Base-by-base conservation (phyloP, 768 basidiomycete species). In the Lentinula raphanica region DNA sequence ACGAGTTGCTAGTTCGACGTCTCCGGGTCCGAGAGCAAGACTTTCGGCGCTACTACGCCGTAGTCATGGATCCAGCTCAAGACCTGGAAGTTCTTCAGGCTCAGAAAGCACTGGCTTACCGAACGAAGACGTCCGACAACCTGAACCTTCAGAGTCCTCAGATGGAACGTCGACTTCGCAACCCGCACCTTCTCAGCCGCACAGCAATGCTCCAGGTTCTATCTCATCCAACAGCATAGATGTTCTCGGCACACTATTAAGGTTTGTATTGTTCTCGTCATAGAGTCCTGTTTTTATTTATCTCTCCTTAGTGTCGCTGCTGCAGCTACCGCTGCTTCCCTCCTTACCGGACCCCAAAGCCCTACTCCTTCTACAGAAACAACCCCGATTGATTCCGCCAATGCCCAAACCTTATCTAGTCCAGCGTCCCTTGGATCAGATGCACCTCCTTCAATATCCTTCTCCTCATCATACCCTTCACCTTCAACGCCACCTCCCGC, bases 301-400 rank as follows among this genome's bases (percentile, higher is more conserved):
- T 49, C 9, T 17, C 19, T 17, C 19, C 67, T 49, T 61, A 90
- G 92, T 64, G 92, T 93, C 31, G 92, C 92, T 3, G 90, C 92
- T n/a, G 89, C 92, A 9, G 92, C 92, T n/a, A 92, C 91, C 1
- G 91, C 92, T 1, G 90, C 89, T 7, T 93, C 92, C 3, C 78
- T 91, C 28, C 77, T 90, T n/a, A 85, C 86, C 1, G 88, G 88
- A 35, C 81, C 85, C 23, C 82, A 85, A 3, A 82, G 86, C 49
- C 79, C 84, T 11, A 78, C 81, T 36, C 78, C 85, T 23, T 77
- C 81, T 44, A 75, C 85, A 54, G 73, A 79, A 29, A 70, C 79
- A 51, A 68, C 76, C 60, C 57, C 48, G 27, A 60, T 68, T 38
- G 64, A 66, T 44, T 74, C 75, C 6, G 68, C 76, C n/a, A 75